Conservation (phyloP, 148 eudicot species). For the Amaranthus hypochondriacus region DNA sequence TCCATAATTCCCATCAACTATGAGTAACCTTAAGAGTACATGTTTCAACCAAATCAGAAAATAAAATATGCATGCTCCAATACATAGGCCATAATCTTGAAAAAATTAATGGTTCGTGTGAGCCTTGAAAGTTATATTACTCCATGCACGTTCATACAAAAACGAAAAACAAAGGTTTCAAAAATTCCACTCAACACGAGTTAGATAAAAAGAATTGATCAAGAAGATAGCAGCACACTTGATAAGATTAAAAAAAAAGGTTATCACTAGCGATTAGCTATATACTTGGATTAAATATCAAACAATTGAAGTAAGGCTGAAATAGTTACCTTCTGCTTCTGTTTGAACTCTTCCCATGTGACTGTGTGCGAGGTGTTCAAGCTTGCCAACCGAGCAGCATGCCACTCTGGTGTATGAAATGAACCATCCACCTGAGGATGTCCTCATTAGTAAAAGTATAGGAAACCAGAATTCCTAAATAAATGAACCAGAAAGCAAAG, state of each 20-base stretch:
- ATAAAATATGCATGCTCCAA: neutral
- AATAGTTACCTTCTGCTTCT: conserved; percentile 87
- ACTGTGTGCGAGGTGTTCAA: conserved; percentile 92
- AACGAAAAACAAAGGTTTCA: neutral
- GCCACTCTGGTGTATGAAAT: conserved; percentile 99
- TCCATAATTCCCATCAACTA: neutral
- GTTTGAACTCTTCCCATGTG: conserved; percentile 96
- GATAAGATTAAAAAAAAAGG: neutral
- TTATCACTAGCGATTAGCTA: neutral
- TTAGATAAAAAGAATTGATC: neutral
- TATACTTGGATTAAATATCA: neutral
- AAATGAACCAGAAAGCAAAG: neutral
- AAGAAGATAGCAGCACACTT: neutral
- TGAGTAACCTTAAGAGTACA: neutral
- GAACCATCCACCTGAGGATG: conserved; percentile 99
- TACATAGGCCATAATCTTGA: neutral
- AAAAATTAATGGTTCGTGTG: neutral
- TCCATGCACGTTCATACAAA: neutral
- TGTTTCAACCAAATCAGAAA: neutral
- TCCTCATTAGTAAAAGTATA: conserved; percentile 70
- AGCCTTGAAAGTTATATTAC: neutral
- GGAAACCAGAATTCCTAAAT: conserved; percentile 12
- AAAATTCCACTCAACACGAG: neutral
- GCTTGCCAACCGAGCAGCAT: conserved; percentile 99
- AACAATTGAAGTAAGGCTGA: neutral